Base-by-base conservation (phyloP, 805 yeast species). In the Danielia reshetovae region DNA sequence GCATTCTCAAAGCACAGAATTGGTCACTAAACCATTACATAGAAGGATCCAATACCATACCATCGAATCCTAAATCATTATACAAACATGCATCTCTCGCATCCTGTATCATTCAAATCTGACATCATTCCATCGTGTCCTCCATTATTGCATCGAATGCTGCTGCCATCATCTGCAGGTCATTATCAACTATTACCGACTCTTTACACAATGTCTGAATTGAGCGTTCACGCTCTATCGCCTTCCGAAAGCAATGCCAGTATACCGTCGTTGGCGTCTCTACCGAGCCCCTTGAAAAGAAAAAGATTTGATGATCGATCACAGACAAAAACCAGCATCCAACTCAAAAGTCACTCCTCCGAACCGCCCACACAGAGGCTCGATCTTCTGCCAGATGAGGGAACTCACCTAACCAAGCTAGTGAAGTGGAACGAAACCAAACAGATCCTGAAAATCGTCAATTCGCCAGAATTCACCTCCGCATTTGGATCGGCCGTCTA, bases 251-350 rank as follows among this genome's bases (percentile, higher is more conserved):
- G 32, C 18, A 15, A 16, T 11, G 17, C 16, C 5, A 18, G 16
- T 7, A 6, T 17, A 8, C 7, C 24, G 28, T 7, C 18, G 6
- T 14, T 15, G 18, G 18, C 6, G 6, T 11, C 10, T 12, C 28
- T 15, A 11, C 16, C 18, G 10, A 10, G 9, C 10, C 28, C 16
- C 5, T 8, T 14, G 28, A 13, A 26, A 26, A 26, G 10, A 15
- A 49, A 39, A 7, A 51, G 55, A 16, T 66, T 65, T 34, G 72
- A 66, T 42, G 69, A 64, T 42, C 49, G 71, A 18, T 52, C 70
- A 4, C 59, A 49, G 24, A 61, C 70, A 4, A 38, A 34, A n/a
- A 42, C 60, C 19, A 50, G 59, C 32, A 26, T 52, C 4, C 34
- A 11, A 23, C 30, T 25, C 14, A 13, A 26, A 14, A 13, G 10